These are phyloP conservation scores for Blastosporella zonata DNA, from an alignment of 1,284 basidiomycete species.

Conservation along the genomic window DNA sequence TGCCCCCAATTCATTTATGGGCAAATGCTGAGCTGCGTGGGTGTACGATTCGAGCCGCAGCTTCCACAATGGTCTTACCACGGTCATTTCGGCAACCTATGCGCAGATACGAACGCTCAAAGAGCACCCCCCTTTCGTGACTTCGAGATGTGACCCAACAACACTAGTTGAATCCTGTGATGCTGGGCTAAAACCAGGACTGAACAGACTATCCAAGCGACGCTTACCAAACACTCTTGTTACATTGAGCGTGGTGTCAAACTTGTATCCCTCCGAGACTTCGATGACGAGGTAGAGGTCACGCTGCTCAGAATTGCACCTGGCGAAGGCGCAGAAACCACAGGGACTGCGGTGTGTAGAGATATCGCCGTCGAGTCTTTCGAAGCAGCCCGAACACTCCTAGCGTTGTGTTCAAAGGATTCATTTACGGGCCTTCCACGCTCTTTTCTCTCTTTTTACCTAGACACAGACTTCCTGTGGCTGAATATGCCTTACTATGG, in stretches of 20 bases:
- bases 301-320: constrained; percentile 25
- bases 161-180: constrained; percentile 24
- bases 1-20: no score
- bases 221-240: constrained; percentile 29
- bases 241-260: constrained; percentile 36
- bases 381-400: no score
- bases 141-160: constrained; percentile 25
- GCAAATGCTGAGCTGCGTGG: no score
- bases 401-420: no score
- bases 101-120: constrained; percentile 27
- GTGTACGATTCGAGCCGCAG: no score
- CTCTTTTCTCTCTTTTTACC: no score
- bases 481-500: no score
- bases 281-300: constrained; percentile 29
- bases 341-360: constrained; percentile 25
- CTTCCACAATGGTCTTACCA: no score
- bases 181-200: constrained; percentile 37
- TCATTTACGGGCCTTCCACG: no score
- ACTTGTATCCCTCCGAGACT: constrained; percentile 33
- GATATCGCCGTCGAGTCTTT: no score
- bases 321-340: constrained; percentile 13
- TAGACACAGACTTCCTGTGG: no score
- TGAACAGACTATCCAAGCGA: constrained; percentile 33
- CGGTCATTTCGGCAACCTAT: no score
- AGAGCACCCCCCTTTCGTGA: constrained; percentile 24